Evolutionary conservation across 805 yeast genomes (phyloP).

Genomic region (Starmera quercuum): DNA sequence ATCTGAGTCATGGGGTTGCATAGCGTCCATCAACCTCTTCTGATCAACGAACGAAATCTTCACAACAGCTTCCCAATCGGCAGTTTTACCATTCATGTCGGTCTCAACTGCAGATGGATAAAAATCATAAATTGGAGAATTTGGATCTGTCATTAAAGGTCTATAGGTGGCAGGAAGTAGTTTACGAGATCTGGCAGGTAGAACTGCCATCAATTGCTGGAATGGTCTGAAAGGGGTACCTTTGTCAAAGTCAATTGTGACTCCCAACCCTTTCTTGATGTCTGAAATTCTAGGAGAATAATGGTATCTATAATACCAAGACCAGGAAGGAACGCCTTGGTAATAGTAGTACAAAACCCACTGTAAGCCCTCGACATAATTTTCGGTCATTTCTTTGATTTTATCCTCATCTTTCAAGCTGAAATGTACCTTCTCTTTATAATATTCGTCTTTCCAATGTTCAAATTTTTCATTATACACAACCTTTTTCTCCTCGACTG

Average conservation of each 20-base stretch:
- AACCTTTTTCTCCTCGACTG: constrained; percentile 40
- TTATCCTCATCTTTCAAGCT: constrained; percentile 48
- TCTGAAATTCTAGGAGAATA: constrained; percentile 95
- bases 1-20: constrained; percentile 55
- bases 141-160: constrained; percentile 75
- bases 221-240: constrained; percentile 86
- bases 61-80: constrained; percentile 97
- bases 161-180: constrained; percentile 76
- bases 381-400: constrained; percentile 58
- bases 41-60: constrained; percentile 88
- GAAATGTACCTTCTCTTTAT: constrained; percentile 71
- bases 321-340: constrained; percentile 90
- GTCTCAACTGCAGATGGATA: constrained; percentile 84
- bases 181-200: constrained; percentile 83
- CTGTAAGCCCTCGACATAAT: constrained; percentile 90
- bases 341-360: constrained; percentile 94
- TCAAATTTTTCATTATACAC: constrained; percentile 69
- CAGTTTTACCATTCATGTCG: constrained; percentile 91
- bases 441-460: constrained; percentile 81
- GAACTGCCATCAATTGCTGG: constrained; percentile 94
- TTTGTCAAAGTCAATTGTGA: constrained; percentile 51
- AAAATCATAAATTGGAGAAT: constrained; percentile 82
- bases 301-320: constrained; percentile 87
- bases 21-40: constrained; percentile 59
- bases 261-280: constrained; percentile 62